phyloP scores from a whole-genome alignment of 306 rosid species.

The Cucumis melo region DNA sequence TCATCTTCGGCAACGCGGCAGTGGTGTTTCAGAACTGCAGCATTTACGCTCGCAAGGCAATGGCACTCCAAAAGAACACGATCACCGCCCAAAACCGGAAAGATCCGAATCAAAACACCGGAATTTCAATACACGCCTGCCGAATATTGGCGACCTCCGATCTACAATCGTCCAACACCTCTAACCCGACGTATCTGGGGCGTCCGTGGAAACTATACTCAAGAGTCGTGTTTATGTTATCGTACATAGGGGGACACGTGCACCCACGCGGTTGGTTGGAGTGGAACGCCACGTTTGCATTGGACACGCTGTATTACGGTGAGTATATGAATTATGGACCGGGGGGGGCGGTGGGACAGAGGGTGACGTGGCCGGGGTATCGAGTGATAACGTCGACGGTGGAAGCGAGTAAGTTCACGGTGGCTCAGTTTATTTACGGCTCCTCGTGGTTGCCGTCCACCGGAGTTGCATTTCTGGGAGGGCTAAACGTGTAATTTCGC shows the following conservation, averaged over 20 bases:
- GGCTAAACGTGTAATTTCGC: constrained; percentile 17
- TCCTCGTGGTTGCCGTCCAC: constrained; percentile 84
- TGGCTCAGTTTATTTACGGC: constrained; percentile 62
- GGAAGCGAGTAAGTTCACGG: constrained; percentile 79
- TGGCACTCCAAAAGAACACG: constrained; percentile 56
- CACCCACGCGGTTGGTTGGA: constrained; percentile 86
- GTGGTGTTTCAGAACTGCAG: constrained; percentile 80
- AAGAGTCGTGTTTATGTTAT: constrained; percentile 58
- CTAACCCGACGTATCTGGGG: constrained; percentile 50
- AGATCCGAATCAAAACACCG: constrained; percentile 93
- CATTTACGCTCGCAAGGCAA: constrained; percentile 70
- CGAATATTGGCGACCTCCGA: constrained; percentile 45
- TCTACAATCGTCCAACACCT: constrained; percentile 33
- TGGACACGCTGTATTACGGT: constrained; percentile 68
- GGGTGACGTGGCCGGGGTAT: constrained; percentile 68
- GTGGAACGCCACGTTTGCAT: constrained; percentile 52
- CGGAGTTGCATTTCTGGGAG: constrained; percentile 74
- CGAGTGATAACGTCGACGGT: constrained; percentile 57
- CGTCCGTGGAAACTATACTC: constrained; percentile 95
- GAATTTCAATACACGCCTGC: constrained; percentile 77
- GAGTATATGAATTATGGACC: constrained; percentile 95
- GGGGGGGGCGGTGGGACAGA: constrained; percentile 64
- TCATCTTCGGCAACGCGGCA: constrained; percentile 90
- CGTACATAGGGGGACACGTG: constrained; percentile 61
- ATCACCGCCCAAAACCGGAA: constrained; percentile 91